phyloP scores from a whole-genome alignment of 169 alveolate species.

The Plasmodium gaboni region DNA sequence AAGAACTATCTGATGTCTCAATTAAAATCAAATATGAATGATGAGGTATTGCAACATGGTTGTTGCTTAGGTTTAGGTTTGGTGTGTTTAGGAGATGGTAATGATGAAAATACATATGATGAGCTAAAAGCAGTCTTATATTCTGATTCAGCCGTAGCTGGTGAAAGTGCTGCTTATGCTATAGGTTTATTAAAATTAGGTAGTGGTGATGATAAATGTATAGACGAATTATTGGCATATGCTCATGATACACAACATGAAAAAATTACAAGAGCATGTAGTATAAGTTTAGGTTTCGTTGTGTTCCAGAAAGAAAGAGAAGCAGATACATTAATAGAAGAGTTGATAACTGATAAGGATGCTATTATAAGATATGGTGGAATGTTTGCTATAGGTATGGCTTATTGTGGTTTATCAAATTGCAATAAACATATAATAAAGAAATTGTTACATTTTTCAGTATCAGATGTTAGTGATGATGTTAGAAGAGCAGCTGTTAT shows the following conservation, averaged over 20 bases:
- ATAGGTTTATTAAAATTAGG: slow-evolving; percentile 95
- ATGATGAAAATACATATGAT: slow-evolving; percentile 89
- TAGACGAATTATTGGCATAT: slow-evolving; percentile 92
- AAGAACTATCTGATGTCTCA: slow-evolving; percentile 87
- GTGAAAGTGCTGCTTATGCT: slow-evolving; percentile 98
- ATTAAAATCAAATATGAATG: slow-evolving; percentile 81
- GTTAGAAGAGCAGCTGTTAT: slow-evolving; percentile 99
- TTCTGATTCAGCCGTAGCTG: slow-evolving; percentile 96
- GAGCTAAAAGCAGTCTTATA: slow-evolving; percentile 91
- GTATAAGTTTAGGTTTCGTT: slow-evolving; percentile 95
- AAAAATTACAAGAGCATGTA: slow-evolving; percentile 97
- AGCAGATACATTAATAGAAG: slow-evolving; percentile 93
- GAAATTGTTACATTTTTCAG: slow-evolving; percentile 96
- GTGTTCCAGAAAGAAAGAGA: slow-evolving; percentile 94
- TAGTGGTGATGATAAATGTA: slow-evolving; percentile 90
- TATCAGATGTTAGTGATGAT: slow-evolving; percentile 98
- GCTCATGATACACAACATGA: slow-evolving; percentile 99
- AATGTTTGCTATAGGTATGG: slow-evolving; percentile 97
- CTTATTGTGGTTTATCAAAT: slow-evolving; percentile 94
- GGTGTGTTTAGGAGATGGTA: slow-evolving; percentile 92
- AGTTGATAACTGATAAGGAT: slow-evolving; percentile 92
- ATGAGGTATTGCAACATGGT: slow-evolving; percentile 95
- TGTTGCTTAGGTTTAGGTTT: slow-evolving; percentile 97
- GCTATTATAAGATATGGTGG: slow-evolving; percentile 98
- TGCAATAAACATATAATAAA: slow-evolving; percentile 89